Percentiles rank a stretch among this genome's conserved stretches.
Evolutionary conservation across 1,139 yeast species (phyloP).

Genomic region (Martiniozyma asiatica): DNA sequence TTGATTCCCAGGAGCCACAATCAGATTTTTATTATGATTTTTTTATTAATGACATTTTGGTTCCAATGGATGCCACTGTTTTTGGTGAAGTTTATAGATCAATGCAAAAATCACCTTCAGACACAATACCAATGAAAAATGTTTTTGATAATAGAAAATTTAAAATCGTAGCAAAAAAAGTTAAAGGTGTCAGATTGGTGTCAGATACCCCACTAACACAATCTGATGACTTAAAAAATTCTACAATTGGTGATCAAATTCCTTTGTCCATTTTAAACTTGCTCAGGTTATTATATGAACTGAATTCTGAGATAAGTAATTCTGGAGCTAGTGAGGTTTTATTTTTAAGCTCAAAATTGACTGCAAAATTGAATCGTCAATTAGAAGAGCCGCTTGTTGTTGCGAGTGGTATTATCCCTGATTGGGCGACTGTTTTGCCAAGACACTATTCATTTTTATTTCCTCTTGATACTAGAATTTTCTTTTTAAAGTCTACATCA

Average conservation of each 20-base stretch:
- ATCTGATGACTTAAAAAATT: constrained; percentile 1
- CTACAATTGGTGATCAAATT: constrained; percentile 27
- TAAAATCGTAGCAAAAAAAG: constrained; percentile 1
- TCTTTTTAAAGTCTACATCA: constrained; percentile 76
- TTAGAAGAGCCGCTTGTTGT: constrained; percentile 83
- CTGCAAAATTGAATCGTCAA: constrained; percentile 80
- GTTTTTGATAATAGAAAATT: constrained; percentile 24
- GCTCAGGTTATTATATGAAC: constrained; percentile 38
- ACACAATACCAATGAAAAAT: constrained; percentile 31
- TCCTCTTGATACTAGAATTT: constrained; percentile 71
- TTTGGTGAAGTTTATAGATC: constrained; percentile 67
- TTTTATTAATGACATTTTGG: constrained; percentile 42
- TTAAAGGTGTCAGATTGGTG: constrained; percentile 1
- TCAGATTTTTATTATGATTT: constrained; percentile 49
- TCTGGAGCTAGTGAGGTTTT: constrained; percentile 31
- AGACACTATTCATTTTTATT: constrained; percentile 69
- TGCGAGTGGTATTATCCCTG: constrained; percentile 78
- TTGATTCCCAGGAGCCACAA: constrained; percentile 10
- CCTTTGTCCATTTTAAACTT: constrained; percentile 43
- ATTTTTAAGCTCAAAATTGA: constrained; percentile 69
- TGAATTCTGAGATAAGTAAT: constrained; percentile 28
- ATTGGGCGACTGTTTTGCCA: constrained; percentile 71
- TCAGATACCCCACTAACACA: constrained; percentile 1
- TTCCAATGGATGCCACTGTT: constrained; percentile 63
- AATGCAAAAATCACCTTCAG: constrained; percentile 29